Evolutionary conservation across 495 filamentous ascomycete species (phyloP), one percentile per base, ranked within the genome.

Genomic region (Hypoxylon cercidicola): DNA sequence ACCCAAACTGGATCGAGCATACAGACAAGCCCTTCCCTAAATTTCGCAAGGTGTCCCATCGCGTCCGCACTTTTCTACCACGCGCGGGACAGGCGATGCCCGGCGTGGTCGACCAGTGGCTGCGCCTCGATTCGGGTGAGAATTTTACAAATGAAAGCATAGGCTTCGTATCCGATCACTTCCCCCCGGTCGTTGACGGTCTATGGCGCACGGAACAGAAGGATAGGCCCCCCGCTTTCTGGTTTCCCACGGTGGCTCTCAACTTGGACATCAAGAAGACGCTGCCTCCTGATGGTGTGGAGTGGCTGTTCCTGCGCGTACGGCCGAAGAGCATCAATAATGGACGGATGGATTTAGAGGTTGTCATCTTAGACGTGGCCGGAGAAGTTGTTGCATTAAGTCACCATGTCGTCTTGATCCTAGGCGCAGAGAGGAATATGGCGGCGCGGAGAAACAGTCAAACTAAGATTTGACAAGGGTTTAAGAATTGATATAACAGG

Each of bases 241-340:
- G 91, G 91, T 93, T 90, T 77, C 91, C 90, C 13, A 94, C 90
- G 3, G 74, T 93, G 37, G 76, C 84, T 15, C 72, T 90, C 66
- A 86, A 85, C 64, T 60, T 90, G 25, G 88, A 91, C 62, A 74
- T 90, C 55, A 90, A 90, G 78, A 88, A 85, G 65, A 64, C 70
- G 30, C 73, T 90, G 46, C 87, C 87, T 8, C 70, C 73, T n/a
- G 77, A 77, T 30, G 87, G 88, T 1, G 85, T 84, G 32, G 81
- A 88, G 55, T 90, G 87, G 87, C 68, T 91, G 49, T 89, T 86
- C 72, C 80, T 77, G 57, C 81, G 87, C 9, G 77, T 86, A 15
- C 74, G 79, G 49, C 77, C 80, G 0, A 87, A 84, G 72, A 70
- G 74, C 68, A 80, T 90, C 13, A 74, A 78, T 15, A 81, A 86